These are phyloP conservation scores for Psilocybe cubensis DNA, from an alignment of 768 basidiomycete species.

Conservation along the genomic window DNA sequence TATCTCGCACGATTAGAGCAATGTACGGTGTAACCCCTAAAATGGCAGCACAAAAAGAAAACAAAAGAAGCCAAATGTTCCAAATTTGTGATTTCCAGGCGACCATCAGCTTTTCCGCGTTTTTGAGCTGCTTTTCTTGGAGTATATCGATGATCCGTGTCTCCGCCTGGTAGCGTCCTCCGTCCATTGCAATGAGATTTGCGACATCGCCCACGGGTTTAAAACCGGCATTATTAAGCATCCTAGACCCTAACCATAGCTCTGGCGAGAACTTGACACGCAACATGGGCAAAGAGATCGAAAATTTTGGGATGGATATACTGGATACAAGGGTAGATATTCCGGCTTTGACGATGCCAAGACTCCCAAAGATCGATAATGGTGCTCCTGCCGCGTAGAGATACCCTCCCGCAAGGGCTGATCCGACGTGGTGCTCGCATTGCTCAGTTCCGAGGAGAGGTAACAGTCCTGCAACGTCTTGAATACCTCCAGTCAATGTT, in stretches of 20 bases:
- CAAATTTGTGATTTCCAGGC: neutral
- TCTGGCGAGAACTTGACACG: neutral
- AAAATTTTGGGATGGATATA: neutral
- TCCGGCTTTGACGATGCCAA: slow-evolving; percentile 7
- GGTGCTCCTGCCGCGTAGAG: slow-evolving; percentile 9
- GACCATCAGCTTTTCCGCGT: neutral
- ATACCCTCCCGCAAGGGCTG: slow-evolving; percentile 12
- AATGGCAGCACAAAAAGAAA: neutral
- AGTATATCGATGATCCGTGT: neutral
- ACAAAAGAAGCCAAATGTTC: neutral
- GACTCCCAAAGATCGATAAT: slow-evolving; percentile 17
- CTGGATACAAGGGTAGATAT: neutral
- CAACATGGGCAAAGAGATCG: neutral
- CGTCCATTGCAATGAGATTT: neutral
- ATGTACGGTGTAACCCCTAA: slow-evolving; percentile 1
- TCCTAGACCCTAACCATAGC: neutral
- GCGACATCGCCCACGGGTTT: neutral
- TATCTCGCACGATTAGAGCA: neutral
- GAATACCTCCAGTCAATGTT: slow-evolving; percentile 9
- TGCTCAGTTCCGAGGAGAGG: slow-evolving; percentile 18
- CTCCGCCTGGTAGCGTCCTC: neutral
- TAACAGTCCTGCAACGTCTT: slow-evolving; percentile 15
- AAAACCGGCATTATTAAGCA: neutral
- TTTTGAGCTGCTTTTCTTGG: neutral
- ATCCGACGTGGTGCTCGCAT: slow-evolving; percentile 17